Evolutionary conservation across 2,329 filamentous ascomycete genomes (phyloP), one percentile per base, ranked within the genome.

Genomic region (Erysiphe neolycopersici): DNA sequence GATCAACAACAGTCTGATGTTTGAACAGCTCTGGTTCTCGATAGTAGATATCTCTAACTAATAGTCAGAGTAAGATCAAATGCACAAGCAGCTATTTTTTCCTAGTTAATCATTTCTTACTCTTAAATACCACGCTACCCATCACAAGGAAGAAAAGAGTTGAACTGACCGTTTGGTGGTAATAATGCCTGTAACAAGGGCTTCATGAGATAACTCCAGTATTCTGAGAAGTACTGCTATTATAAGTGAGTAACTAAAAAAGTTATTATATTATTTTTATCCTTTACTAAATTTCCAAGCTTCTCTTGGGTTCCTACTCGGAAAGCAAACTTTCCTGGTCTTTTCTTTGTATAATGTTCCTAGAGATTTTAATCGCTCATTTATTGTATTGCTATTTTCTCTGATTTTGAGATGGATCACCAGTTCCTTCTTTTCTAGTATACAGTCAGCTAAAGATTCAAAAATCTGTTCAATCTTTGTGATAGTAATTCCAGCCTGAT

Each of bases 1-100:
- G 64, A 54, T 89, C 76, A 0, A 89, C 79, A 13, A 71, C 64
- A 14, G 59, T 55, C 55, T 89, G 82, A 42, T 64, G 73, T 17
- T 66, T 64, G 53, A 89, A 91, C 0, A 91, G 61, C 10, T 73
- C 67, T 4, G 76, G 71, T 50, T 84, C 68, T 51, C 80, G 73
- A 54, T 91, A 91, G 57, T 76, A 91, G 4, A 91, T 73, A 52
- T 81, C 79, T 47, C 81, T 87, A 47, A n/a, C 1, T 3, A 30
- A 33, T 4, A 12, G 11, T 12, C 29, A n/a, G 16, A 30, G 29
- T 30, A 44, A 22, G 19, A 6, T 6, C 6, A 22, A 22, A 22
- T 4, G 19, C 19, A 6, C 19, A 22, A 22, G 19, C 6, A 22
- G 19, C 19, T 4, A 22, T 22, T 6, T 6, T 22, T 22, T 22